A percentile compares a stretch with the other conserved stretches of the same genome.
Evolutionary conservation across 805 yeast species (phyloP).

Genomic region (Lipomyces chichibuensis): DNA sequence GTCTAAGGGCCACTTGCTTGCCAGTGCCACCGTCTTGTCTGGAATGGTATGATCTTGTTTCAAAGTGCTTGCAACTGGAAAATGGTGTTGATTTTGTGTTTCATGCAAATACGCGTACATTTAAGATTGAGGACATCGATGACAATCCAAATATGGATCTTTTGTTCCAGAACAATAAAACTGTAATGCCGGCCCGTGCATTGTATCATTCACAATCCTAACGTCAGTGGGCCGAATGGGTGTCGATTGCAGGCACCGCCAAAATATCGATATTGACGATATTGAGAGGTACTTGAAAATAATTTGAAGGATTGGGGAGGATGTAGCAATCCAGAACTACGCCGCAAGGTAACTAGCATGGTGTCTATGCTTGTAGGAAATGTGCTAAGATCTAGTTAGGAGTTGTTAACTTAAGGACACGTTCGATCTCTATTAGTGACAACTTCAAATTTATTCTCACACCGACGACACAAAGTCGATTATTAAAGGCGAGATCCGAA

Average conservation of each 20-base stretch:
- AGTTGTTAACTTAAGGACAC: constrained; percentile 17
- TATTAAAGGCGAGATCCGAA: constrained; percentile 22
- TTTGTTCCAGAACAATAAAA: constrained; percentile 30
- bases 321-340: neutral
- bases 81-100: constrained; percentile 31
- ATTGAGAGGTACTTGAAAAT: constrained; percentile 13
- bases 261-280: constrained; percentile 22
- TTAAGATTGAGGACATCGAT: constrained; percentile 27
- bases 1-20: constrained; percentile 25
- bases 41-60: constrained; percentile 14
- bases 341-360: neutral
- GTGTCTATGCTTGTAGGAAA: neutral
- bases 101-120: constrained; percentile 26
- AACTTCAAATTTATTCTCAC: constrained; percentile 25
- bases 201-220: neutral
- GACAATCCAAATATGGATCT: constrained; percentile 26
- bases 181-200: constrained; percentile 11
- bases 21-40: constrained; percentile 27
- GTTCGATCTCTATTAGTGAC: constrained; percentile 18
- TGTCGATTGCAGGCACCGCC: constrained; percentile 27
- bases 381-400: neutral
- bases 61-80: neutral
- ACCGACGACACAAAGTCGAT: constrained; percentile 11
- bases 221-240: constrained; percentile 32
- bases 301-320: constrained; percentile 24